Evolutionary conservation across 169 alveolate species (phyloP).

Genomic region (Pseudocohnilembus persalinus): DNA sequence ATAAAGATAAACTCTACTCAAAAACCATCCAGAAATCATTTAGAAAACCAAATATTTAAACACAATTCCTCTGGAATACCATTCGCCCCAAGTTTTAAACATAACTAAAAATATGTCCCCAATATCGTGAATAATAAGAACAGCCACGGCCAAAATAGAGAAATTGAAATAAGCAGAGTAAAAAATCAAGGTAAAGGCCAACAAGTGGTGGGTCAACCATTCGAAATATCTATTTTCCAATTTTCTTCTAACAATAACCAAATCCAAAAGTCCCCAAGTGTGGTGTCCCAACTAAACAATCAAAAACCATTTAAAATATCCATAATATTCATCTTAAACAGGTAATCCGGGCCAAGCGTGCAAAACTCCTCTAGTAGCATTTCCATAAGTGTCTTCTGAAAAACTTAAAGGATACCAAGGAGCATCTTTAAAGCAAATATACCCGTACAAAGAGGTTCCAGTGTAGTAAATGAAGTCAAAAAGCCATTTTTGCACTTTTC

Average conservation of each 20-base stretch:
- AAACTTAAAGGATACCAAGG: not conserved
- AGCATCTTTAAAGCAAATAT: not conserved
- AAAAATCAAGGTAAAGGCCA: constrained; percentile 37
- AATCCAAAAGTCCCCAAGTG: constrained; percentile 6
- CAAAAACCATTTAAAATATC: not conserved
- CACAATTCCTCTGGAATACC: not conserved
- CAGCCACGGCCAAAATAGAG: constrained; percentile 16
- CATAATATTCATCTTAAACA: not conserved
- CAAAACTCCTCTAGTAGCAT: not conserved
- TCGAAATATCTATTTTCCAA: constrained; percentile 38
- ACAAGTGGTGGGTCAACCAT: constrained; percentile 33
- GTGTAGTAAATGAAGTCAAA: not conserved
- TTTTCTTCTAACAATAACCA: constrained; percentile 18
- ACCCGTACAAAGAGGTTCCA: not conserved
- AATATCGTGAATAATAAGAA: constrained; percentile 35
- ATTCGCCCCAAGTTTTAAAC: not conserved
- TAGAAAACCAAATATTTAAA: not conserved
- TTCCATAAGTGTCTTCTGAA: not conserved
- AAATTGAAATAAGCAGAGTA: constrained; percentile 26
- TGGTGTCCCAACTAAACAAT: constrained; percentile 16
- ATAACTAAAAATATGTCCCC: constrained; percentile 28
- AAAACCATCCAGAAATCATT: not conserved
- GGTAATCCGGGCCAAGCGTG: not conserved
- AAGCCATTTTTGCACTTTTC: not conserved
- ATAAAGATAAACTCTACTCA: not conserved